Evolutionary conservation across 345 rosid species (phyloP), one percentile per base, ranked within the genome.

Genomic region (Linum lewisii): DNA sequence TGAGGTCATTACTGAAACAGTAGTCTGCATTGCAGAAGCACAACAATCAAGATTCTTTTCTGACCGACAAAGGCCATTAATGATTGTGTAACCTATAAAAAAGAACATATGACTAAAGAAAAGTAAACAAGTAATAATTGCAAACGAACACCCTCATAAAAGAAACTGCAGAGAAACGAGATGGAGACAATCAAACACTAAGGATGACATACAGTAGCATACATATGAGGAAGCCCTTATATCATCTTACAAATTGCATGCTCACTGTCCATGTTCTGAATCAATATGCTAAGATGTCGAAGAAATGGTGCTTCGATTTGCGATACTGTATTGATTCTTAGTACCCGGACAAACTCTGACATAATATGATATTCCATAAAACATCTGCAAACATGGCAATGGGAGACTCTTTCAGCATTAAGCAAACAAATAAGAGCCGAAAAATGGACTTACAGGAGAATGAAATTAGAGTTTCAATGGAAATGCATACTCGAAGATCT

Each of bases 341-440:
- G 62, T 25, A 79, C 29, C 55, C 83, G 76, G 36, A 80, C 79
- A 77, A 82, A 85, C 75, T 80, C 86, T 9, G 87, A 78, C 67
- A 82, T 60, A 49, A 82, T 84, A 75, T 82, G 82, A 59, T 69
- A 72, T 71, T 82, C 86, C 88, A 80, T 85, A 69, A 82, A 85
- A 59, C 77, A 77, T 60, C 84, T 80, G 77, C 65, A 71, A 21
- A 63, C 52, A 62, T 34, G 51, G 19, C 42, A 24, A 32, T 61
- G 47, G 25, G 5, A 9, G 15, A 44, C 23, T 20, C 45, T 23
- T 29, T 51, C 51, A 56, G 19, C 37, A 23, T 56, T 24, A 24
- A 8, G 16, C 20, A 56, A 13, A 24, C 16, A 24, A 56, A 44
- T 16, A 25, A 59, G 13, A 13, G n/a, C n/a, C n/a, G 26, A 62